Conservation (phyloP, 257 asterid genomes). For the Coffea eugenioides region DNA sequence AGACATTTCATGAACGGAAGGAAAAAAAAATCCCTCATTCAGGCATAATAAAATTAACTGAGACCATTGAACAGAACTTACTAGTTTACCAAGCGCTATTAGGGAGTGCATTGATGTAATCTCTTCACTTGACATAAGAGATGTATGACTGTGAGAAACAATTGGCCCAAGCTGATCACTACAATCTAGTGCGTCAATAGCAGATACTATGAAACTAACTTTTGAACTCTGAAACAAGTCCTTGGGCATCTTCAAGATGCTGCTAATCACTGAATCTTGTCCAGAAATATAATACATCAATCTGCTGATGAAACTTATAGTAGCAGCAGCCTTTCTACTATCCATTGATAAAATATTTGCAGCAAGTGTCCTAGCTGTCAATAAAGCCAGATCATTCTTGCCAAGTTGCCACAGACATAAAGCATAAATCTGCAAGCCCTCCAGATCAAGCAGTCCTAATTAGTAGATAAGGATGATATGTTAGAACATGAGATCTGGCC, state of each 20-base stretch:
- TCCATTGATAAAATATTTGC: constrained; percentile 65
- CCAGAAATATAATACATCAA: constrained; percentile 70
- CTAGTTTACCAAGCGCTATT: constrained; percentile 70
- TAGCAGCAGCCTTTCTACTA: constrained; percentile 53
- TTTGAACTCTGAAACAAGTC: constrained; percentile 62
- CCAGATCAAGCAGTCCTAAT: constrained; percentile 77
- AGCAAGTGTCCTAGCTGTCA: constrained; percentile 61
- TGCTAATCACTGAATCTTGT: constrained; percentile 59
- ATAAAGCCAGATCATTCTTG: constrained; percentile 65
- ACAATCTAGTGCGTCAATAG: constrained; percentile 73
- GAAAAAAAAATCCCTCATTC: neutral
- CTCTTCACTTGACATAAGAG: constrained; percentile 54
- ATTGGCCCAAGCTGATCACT: constrained; percentile 64
- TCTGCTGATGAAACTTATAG: constrained; percentile 70
- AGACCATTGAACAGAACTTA: constrained; percentile 40
- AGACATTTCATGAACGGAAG: constrained; percentile 1
- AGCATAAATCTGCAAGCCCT: constrained; percentile 80
- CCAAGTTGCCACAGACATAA: constrained; percentile 81
- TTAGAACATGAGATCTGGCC: neutral
- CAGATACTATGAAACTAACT: constrained; percentile 61
- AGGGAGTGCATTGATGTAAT: constrained; percentile 64
- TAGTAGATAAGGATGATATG: constrained; percentile 25
- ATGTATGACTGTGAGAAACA: constrained; percentile 68
- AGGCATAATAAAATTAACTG: constrained; percentile 1
- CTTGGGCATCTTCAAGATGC: constrained; percentile 82